These are phyloP conservation scores for Eremothecium cymbalariae DNA, from an alignment of 1,139 yeast genomes.

Conservation along the genomic window DNA sequence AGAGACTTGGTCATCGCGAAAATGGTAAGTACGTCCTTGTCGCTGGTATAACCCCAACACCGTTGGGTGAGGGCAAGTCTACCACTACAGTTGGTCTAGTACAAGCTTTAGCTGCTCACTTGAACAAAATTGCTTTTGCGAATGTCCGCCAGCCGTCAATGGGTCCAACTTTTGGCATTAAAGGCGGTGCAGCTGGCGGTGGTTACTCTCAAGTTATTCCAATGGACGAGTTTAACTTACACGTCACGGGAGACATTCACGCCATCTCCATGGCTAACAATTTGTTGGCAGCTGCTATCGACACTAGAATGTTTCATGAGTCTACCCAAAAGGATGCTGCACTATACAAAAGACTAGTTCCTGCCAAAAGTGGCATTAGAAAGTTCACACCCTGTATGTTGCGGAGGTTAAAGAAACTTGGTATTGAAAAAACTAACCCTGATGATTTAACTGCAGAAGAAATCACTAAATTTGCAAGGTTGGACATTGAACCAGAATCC, in stretches of 20 bases:
- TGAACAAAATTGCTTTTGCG: constrained; percentile 81
- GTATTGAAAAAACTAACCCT: constrained; percentile 75
- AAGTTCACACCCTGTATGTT: constrained; percentile 72
- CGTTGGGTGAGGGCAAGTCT: constrained; percentile 96
- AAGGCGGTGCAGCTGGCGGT: constrained; percentile 99
- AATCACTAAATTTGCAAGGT: constrained; percentile 63
- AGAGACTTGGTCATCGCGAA: constrained; percentile 57
- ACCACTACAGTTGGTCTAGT: constrained; percentile 96
- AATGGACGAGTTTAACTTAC: constrained; percentile 98
- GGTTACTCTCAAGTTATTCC: constrained; percentile 98
- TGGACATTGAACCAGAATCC: constrained; percentile 88
- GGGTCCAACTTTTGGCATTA: constrained; percentile 99
- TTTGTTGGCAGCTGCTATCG: constrained; percentile 93
- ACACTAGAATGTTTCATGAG: constrained; percentile 97
- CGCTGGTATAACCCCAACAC: constrained; percentile 97
- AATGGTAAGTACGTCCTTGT: constrained; percentile 90
- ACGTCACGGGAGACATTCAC: constrained; percentile 95
- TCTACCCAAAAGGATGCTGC: constrained; percentile 85
- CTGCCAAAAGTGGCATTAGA: constrained; percentile 76
- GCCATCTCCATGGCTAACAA: constrained; percentile 96
- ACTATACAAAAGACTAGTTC: constrained; percentile 79
- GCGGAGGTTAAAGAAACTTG: constrained; percentile 69
- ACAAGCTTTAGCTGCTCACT: constrained; percentile 91
- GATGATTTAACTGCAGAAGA: constrained; percentile 77
- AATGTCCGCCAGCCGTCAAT: constrained; percentile 96